Conservation (phyloP, 2,329 filamentous ascomycete genomes). For the Sporothrix variecibatus region DNA sequence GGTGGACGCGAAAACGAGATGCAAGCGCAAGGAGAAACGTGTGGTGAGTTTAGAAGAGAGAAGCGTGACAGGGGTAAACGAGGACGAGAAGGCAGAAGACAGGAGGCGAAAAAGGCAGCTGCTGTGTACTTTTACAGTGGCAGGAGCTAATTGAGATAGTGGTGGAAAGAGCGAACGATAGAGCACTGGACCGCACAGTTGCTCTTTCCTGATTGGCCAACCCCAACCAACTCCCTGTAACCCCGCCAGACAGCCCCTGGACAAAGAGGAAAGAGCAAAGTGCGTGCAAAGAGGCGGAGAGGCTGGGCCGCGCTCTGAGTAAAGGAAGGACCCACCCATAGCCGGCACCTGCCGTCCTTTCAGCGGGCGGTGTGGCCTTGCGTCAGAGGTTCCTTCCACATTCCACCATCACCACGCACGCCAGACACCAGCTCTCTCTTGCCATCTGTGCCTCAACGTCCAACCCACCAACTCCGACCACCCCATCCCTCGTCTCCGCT, state of each 20-base stretch:
- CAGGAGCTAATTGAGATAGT: not conserved
- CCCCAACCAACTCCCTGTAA: not conserved
- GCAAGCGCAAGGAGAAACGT: not conserved
- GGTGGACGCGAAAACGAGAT: not conserved
- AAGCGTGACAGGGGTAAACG: not conserved
- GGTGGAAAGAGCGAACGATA: not conserved
- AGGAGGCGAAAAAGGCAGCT: not conserved
- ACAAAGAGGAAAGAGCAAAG: not conserved
- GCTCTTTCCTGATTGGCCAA: slow-evolving; percentile 10
- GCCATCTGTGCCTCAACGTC: not conserved
- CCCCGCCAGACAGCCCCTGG: slow-evolving; percentile 4
- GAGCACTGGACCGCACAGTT: not conserved
- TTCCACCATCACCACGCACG: not conserved
- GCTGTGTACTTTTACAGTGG: too few species aligned
- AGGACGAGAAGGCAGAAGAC: not conserved
- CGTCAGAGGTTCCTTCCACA: slow-evolving; percentile 11
- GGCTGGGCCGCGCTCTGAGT: not conserved
- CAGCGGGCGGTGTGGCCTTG: slow-evolving; percentile 18
- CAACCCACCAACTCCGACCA: not conserved
- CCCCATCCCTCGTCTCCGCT: not conserved
- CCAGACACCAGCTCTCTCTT: not conserved
- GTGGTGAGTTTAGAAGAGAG: not conserved
- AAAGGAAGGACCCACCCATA: slow-evolving; percentile 15
- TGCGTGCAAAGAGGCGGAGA: not conserved
- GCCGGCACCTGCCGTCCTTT: slow-evolving; percentile 13